These are phyloP conservation scores for Nakaseomyces kungkrabaensis DNA, from an alignment of 1,139 yeast genomes.

Conservation along the genomic window DNA sequence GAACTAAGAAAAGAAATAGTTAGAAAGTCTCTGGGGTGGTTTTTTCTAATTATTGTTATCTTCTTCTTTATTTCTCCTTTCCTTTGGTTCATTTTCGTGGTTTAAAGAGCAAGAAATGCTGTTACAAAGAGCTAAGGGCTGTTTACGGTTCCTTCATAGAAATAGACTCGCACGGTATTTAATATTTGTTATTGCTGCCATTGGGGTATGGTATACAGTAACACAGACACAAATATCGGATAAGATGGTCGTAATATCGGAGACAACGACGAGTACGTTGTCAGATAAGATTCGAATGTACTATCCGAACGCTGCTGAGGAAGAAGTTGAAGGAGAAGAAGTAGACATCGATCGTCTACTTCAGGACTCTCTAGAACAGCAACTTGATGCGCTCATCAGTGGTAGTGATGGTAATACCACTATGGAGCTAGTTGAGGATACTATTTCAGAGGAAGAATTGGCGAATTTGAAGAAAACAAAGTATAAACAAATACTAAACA, in stretches of 20 bases:
- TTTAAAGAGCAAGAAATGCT: background rate
- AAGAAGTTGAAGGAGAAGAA: background rate
- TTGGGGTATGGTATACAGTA: background rate
- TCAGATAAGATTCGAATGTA: background rate
- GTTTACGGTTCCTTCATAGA: background rate
- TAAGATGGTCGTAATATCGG: background rate
- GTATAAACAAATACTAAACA: background rate
- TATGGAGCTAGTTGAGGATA: background rate
- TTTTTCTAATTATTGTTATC: too few species aligned
- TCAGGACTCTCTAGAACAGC: background rate
- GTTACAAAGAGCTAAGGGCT: background rate
- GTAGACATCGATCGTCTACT: background rate
- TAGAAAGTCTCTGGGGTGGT: too few species aligned
- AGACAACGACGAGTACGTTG: background rate
- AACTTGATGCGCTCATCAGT: background rate
- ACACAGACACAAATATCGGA: background rate
- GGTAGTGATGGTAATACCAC: background rate
- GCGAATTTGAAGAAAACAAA: background rate
- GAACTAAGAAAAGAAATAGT: too few species aligned
- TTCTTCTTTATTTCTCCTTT: too few species aligned
- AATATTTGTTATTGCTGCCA: background rate
- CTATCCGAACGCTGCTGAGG: background rate
- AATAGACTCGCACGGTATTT: background rate
- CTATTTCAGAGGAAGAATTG: slow-evolving; percentile 1
- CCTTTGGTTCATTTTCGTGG: too few species aligned